These are phyloP conservation scores for Malassezia equina DNA, from an alignment of 1,284 basidiomycete species.

Conservation along the genomic window DNA sequence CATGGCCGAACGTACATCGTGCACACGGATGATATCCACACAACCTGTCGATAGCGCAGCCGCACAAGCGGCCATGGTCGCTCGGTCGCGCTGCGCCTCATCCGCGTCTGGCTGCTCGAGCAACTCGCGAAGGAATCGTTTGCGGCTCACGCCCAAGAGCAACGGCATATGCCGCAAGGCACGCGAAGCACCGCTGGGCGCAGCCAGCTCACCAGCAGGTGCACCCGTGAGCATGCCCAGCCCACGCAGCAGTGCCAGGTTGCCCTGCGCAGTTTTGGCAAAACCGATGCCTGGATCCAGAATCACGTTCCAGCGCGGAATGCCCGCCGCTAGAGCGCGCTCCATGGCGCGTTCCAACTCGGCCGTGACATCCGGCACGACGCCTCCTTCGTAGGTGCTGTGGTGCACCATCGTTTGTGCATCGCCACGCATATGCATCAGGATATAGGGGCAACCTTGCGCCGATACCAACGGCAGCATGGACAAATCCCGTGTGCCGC, in stretches of 20 bases:
- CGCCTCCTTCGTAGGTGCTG: constrained; percentile 59
- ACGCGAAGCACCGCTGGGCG: constrained; percentile 13
- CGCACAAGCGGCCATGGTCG: constrained; percentile 69
- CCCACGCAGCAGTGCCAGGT: constrained; percentile 55
- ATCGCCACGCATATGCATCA: constrained; percentile 88
- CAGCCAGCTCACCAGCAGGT: not conserved
- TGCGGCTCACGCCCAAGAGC: constrained; percentile 37
- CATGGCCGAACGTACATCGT: constrained; percentile 64
- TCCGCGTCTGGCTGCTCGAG: constrained; percentile 30
- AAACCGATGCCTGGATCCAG: constrained; percentile 91
- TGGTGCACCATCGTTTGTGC: constrained; percentile 52
- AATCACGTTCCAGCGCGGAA: constrained; percentile 80
- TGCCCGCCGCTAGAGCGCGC: constrained; percentile 62
- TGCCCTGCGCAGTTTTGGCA: constrained; percentile 72
- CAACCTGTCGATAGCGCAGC: constrained; percentile 64
- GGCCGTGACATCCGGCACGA: constrained; percentile 61
- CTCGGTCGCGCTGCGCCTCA: constrained; percentile 59
- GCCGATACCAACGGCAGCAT: constrained; percentile 58
- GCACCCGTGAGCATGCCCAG: constrained; percentile 10
- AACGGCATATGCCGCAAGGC: constrained; percentile 27
- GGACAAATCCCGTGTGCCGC: constrained; percentile 54
- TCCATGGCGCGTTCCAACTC: constrained; percentile 68
- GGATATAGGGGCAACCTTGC: constrained; percentile 59
- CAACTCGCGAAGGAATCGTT: constrained; percentile 38
- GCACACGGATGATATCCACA: constrained; percentile 67